These are phyloP conservation scores for Cyclanthera cordifolia DNA, from an alignment of 306 rosid species.

Conservation along the genomic window DNA sequence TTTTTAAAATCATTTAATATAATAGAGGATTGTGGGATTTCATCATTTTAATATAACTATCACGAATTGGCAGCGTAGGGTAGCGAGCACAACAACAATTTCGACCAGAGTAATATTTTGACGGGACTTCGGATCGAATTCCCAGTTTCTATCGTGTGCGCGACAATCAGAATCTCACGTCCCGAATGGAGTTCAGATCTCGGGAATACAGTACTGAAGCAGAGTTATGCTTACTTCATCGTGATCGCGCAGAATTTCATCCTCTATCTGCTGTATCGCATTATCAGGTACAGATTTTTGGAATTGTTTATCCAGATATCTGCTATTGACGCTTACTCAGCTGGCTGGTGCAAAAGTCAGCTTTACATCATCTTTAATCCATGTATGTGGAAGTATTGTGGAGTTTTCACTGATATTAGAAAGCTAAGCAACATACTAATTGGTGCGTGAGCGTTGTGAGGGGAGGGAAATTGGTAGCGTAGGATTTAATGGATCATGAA, in stretches of 20 bases:
- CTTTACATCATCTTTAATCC: not conserved
- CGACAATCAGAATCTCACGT: constrained; percentile 1
- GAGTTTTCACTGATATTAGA: not conserved
- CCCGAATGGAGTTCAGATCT: constrained; percentile 67
- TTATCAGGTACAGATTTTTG: not conserved
- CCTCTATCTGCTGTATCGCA: constrained; percentile 42
- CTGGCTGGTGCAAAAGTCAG: not conserved
- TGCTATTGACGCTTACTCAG: not conserved
- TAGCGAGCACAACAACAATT: not conserved
- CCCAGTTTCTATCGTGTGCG: not conserved
- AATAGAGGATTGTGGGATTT: too few species aligned
- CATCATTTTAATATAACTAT: too few species aligned
- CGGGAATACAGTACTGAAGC: constrained; percentile 55
- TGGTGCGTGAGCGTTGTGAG: not conserved
- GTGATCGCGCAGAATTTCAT: constrained; percentile 36
- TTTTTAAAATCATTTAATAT: too few species aligned
- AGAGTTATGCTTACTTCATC: constrained; percentile 47
- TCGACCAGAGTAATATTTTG: not conserved
- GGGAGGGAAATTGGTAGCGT: not conserved
- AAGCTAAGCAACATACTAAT: not conserved
- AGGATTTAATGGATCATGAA: not conserved
- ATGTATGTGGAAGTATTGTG: not conserved
- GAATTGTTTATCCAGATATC: not conserved
- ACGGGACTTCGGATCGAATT: not conserved
- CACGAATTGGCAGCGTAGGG: too few species aligned